Conservation (phyloP, 1,139 yeast genomes). For the Sugiyamaella pinicola region DNA sequence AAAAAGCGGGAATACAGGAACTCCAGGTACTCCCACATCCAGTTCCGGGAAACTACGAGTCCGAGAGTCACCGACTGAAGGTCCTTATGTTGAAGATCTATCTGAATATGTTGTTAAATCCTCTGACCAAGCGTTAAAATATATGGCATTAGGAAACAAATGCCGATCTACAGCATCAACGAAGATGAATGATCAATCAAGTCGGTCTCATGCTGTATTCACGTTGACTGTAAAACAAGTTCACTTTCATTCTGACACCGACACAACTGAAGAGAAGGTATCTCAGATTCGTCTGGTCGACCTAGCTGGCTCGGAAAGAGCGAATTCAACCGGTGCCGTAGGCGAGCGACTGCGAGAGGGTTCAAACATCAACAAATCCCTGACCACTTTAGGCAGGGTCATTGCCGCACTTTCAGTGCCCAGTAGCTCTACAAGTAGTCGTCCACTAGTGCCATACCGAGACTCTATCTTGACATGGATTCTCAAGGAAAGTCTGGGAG, state of each 20-base stretch:
- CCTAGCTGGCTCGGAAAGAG: constrained; percentile 80
- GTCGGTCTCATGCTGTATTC: constrained; percentile 78
- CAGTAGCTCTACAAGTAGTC: constrained; percentile 29
- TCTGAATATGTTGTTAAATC: constrained; percentile 51
- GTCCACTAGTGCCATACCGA: constrained; percentile 62
- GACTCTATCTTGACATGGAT: constrained; percentile 75
- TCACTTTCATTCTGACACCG: constrained; percentile 46
- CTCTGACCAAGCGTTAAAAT: constrained; percentile 49
- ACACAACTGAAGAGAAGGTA: constrained; percentile 58
- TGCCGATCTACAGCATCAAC: constrained; percentile 70
- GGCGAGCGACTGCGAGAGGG: constrained; percentile 75
- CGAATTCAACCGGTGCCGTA: constrained; percentile 61
- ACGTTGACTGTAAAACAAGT: constrained; percentile 64
- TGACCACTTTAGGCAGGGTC: constrained; percentile 76
- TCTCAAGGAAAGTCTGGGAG: constrained; percentile 70
- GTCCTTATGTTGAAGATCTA: constrained; percentile 72
- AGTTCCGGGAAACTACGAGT: constrained; percentile 48
- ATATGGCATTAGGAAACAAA: constrained; percentile 52
- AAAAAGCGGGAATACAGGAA: constrained; percentile 17
- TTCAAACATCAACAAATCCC: constrained; percentile 68
- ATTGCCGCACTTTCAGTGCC: constrained; percentile 59
- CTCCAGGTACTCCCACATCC: constrained; percentile 7
- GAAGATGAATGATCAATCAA: constrained; percentile 66
- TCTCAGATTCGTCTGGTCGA: constrained; percentile 73
- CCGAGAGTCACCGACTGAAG: constrained; percentile 60